Percentiles rank a stretch among this genome's conserved stretches.
Evolutionary conservation across 805 yeast species (phyloP).

Genomic region (Candida railenensis): DNA sequence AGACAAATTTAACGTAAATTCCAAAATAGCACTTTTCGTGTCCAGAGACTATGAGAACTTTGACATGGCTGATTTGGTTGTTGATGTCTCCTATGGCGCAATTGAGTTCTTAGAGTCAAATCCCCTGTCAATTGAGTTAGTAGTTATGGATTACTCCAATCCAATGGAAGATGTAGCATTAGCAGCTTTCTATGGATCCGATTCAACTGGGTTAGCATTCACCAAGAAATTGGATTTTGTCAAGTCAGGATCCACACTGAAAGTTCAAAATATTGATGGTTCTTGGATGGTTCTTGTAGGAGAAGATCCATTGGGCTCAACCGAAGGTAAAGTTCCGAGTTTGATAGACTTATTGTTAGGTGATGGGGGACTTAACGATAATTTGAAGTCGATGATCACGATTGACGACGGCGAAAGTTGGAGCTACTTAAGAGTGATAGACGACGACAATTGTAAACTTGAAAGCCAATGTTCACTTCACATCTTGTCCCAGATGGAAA

Average conservation of each 20-base stretch:
- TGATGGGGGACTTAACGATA: conserved; percentile 10
- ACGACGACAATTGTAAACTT: conserved; percentile 44
- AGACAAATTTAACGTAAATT: conserved; percentile 41
- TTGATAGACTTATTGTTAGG: conserved; percentile 25
- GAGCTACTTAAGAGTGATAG: conserved; percentile 45
- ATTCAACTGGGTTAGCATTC: conserved; percentile 58
- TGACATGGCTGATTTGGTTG: conserved; percentile 37
- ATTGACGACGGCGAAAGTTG: conserved; percentile 56
- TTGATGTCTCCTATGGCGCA: conserved; percentile 35
- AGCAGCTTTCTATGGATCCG: conserved; percentile 48
- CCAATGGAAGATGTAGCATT: conserved; percentile 9
- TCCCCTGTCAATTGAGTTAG: conserved; percentile 32
- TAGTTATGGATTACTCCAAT: conserved; percentile 21
- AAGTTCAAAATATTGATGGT: conserved; percentile 58
- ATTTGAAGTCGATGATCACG: conserved; percentile 35
- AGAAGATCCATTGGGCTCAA: conserved; percentile 16
- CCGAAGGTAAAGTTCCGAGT: conserved; percentile 22
- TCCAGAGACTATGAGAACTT: conserved; percentile 48
- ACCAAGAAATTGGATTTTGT: conserved; percentile 41
- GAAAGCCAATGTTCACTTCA: conserved; percentile 52
- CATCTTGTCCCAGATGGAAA: conserved; percentile 27
- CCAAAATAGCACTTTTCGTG: conserved; percentile 39
- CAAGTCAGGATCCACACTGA: conserved; percentile 41
- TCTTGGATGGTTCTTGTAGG: conserved; percentile 43
- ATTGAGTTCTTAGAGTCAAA: conserved; percentile 38